These are phyloP conservation scores for Allantophomopsis cytisporea DNA, from an alignment of 2,329 filamentous ascomycete species.

Conservation along the genomic window DNA sequence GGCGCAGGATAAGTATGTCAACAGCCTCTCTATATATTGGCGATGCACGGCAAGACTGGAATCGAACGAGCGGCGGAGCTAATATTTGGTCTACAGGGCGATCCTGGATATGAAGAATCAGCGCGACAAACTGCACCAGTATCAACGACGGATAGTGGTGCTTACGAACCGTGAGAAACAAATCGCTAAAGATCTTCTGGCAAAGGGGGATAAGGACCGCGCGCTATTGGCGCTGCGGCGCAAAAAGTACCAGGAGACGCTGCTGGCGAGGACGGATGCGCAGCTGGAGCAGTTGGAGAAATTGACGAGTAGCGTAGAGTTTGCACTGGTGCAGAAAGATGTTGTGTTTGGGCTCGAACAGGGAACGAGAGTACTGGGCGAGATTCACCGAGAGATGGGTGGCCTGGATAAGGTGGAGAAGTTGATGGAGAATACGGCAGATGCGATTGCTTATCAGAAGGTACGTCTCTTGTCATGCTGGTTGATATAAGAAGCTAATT, in stretches of 20 bases:
- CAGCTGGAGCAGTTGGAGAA: constrained; percentile 92
- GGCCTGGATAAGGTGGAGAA: constrained; percentile 90
- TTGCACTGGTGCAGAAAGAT: constrained; percentile 93
- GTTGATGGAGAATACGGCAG: constrained; percentile 82
- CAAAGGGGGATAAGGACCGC: constrained; percentile 62
- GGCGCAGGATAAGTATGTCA: constrained; percentile 70
- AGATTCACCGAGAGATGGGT: constrained; percentile 93
- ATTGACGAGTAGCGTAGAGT: constrained; percentile 81
- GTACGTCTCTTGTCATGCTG: constrained; percentile 28
- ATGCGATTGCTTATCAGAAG: constrained; percentile 83
- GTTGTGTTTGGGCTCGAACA: constrained; percentile 86
- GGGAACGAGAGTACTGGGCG: constrained; percentile 75
- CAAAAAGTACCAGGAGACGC: constrained; percentile 92
- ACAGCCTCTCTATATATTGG: constrained; percentile 2
- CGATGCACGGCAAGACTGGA: constrained; percentile 1
- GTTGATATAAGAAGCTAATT: not conserved
- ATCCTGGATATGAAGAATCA: constrained; percentile 97
- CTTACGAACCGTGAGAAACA: constrained; percentile 81
- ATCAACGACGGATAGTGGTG: constrained; percentile 78
- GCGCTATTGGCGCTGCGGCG: constrained; percentile 80
- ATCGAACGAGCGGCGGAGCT: constrained; percentile 3
- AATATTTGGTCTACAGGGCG: constrained; percentile 40
- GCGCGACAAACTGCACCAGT: constrained; percentile 92
- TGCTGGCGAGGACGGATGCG: constrained; percentile 78
- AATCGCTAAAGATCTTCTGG: constrained; percentile 72